These are phyloP conservation scores for Wallacemonas rigidus DNA, from an alignment of 208 protist species.

Conservation along the genomic window DNA sequence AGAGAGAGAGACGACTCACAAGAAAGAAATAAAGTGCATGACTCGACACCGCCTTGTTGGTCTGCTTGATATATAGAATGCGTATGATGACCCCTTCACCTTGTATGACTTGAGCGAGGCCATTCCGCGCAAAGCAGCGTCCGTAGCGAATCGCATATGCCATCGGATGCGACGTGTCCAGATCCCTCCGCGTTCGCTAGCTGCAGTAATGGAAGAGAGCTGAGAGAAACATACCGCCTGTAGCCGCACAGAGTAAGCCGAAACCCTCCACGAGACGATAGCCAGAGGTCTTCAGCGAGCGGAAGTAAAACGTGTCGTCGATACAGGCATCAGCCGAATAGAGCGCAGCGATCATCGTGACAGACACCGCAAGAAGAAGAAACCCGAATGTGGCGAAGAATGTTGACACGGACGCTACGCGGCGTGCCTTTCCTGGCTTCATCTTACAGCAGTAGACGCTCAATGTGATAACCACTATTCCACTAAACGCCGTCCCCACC, in stretches of 20 bases:
- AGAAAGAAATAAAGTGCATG: too few relatives aligned
- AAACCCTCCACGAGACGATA: constrained; percentile 13
- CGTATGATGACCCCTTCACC: too few relatives aligned
- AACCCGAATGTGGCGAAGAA: constrained; percentile 24
- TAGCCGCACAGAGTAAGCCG: neutral
- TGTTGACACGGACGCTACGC: constrained; percentile 1
- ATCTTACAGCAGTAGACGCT: constrained; percentile 13
- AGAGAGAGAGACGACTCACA: too few relatives aligned
- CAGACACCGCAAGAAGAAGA: constrained; percentile 2
- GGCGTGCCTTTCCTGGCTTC: neutral
- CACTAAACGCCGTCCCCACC: constrained; percentile 9
- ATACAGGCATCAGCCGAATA: neutral
- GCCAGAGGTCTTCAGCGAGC: neutral
- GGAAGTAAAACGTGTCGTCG: neutral
- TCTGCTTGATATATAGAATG: too few relatives aligned
- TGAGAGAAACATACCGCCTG: neutral
- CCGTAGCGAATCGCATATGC: too few relatives aligned
- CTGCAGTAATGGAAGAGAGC: constrained; percentile 2
- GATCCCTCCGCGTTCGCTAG: neutral
- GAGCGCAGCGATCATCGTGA: constrained; percentile 3
- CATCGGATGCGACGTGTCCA: too few relatives aligned
- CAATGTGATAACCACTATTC: neutral
- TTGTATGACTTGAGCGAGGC: too few relatives aligned
- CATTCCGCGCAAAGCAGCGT: too few relatives aligned
- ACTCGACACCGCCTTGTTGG: too few relatives aligned